These are phyloP conservation scores for Penicillium sp. DNA, from an alignment of 2,329 filamentous ascomycete genomes.

Conservation along the genomic window DNA sequence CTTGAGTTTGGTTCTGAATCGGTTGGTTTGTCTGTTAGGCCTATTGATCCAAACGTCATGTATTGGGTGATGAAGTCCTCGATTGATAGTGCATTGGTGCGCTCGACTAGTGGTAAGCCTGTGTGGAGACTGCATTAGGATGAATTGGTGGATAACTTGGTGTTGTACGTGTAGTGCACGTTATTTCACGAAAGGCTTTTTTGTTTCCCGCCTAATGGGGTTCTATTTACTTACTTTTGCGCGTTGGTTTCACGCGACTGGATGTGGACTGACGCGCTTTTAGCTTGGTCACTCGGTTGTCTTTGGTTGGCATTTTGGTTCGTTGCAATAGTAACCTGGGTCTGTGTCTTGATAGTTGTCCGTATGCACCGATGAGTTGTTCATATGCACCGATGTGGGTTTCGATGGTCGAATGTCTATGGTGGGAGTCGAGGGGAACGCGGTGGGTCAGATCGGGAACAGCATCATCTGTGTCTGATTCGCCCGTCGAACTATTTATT, in stretches of 20 bases:
- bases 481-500: not conserved
- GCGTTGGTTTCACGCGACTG: slow-evolving; percentile 13
- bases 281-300: slow-evolving; percentile 23
- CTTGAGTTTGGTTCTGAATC: slow-evolving; percentile 1
- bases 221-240: slow-evolving; percentile 10
- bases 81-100: slow-evolving; percentile 39
- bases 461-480: not conserved
- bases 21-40: slow-evolving; percentile 1
- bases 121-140: slow-evolving; percentile 13
- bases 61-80: slow-evolving; percentile 38
- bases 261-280: slow-evolving; percentile 11
- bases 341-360: not conserved
- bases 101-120: slow-evolving; percentile 36
- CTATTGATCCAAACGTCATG: slow-evolving; percentile 14
- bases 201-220: too few relatives aligned
- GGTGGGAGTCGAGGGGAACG: not conserved
- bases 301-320: slow-evolving; percentile 19
- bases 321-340: too few relatives aligned
- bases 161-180: not conserved
- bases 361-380: not conserved
- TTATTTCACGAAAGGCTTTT: too few relatives aligned
- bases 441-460: not conserved
- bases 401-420: not conserved
- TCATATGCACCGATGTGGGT: not conserved
- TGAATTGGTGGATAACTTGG: not conserved